Conservation (phyloP, 495 filamentous ascomycete species). For the Bacidia rubella region DNA sequence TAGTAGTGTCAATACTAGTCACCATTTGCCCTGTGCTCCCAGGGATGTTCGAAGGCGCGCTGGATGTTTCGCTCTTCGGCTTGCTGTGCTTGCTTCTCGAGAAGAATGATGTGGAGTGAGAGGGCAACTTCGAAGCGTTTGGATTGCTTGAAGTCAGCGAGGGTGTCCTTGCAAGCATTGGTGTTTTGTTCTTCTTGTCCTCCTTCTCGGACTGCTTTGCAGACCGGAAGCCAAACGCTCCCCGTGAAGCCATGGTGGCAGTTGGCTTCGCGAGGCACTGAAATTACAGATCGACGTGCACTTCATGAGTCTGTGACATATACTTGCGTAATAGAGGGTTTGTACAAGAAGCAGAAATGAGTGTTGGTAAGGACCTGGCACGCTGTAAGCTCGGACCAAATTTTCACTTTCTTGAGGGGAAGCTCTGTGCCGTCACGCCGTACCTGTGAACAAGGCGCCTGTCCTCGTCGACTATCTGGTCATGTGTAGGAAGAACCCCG, state of each 20-base stretch:
- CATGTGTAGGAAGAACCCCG: conserved; percentile 7
- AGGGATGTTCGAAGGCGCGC: conserved; percentile 3
- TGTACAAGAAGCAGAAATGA: conserved; percentile 5
- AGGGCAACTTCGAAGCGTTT: conserved; percentile 11
- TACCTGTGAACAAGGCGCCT: conserved; percentile 1
- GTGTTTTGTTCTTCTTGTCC: conserved; percentile 11
- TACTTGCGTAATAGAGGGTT: background rate
- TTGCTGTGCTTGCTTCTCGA: conserved; percentile 14
- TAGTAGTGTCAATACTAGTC: conserved; percentile 1
- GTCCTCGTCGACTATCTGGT: conserved; percentile 11
- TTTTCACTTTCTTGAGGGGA: background rate
- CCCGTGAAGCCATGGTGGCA: conserved; percentile 18
- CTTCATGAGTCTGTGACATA: conserved; percentile 12
- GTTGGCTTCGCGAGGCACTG: conserved; percentile 10
- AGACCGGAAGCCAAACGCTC: conserved; percentile 17
- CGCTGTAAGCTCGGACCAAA: background rate
- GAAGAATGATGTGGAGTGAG: conserved; percentile 16
- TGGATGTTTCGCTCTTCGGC: conserved; percentile 1
- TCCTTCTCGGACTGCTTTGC: conserved; percentile 15
- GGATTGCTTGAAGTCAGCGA: conserved; percentile 15
- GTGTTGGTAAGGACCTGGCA: conserved; percentile 1
- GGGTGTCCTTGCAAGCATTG: conserved; percentile 8
- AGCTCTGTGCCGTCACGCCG: background rate
- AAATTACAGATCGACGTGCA: conserved; percentile 3
- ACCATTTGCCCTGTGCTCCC: conserved; percentile 4